Conservation (phyloP, 331 rosid species). For the Quercus phellos region DNA sequence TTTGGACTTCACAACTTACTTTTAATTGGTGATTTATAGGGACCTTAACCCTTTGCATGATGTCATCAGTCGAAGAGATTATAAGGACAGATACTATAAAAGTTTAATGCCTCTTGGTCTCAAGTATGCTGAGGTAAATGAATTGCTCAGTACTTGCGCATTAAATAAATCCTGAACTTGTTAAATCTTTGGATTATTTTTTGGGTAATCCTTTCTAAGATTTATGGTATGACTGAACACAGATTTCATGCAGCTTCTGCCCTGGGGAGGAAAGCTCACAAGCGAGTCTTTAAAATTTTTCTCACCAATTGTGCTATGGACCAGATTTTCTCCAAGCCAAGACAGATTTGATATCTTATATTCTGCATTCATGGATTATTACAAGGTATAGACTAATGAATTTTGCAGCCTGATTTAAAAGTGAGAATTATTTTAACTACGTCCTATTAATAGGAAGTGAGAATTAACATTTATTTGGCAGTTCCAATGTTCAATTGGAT, state of each 20-base stretch:
- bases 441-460: neutral
- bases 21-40: slow-evolving; percentile 38
- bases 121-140: slow-evolving; percentile 68
- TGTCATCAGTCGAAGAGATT: slow-evolving; percentile 47
- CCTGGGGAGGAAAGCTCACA: slow-evolving; percentile 99
- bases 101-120: slow-evolving; percentile 68
- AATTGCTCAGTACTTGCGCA: neutral
- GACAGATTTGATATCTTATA: slow-evolving; percentile 47
- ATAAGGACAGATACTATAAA: slow-evolving; percentile 73
- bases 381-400: slow-evolving; percentile 50
- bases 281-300: slow-evolving; percentile 74
- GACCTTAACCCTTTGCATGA: slow-evolving; percentile 91
- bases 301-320: slow-evolving; percentile 95
- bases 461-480: neutral
- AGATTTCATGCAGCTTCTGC: slow-evolving; percentile 86
- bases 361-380: slow-evolving; percentile 80
- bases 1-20: slow-evolving; percentile 7
- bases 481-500: neutral
- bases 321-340: slow-evolving; percentile 63
- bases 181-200: neutral
- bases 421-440: neutral
- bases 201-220: slow-evolving; percentile 25
- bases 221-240: slow-evolving; percentile 44
- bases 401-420: neutral
- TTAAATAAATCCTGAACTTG: neutral